Evolutionary conservation across 139 green algal genomes (phyloP), one percentile per base, ranked within the genome.

Genomic region (Ettlia oleoabundans): DNA sequence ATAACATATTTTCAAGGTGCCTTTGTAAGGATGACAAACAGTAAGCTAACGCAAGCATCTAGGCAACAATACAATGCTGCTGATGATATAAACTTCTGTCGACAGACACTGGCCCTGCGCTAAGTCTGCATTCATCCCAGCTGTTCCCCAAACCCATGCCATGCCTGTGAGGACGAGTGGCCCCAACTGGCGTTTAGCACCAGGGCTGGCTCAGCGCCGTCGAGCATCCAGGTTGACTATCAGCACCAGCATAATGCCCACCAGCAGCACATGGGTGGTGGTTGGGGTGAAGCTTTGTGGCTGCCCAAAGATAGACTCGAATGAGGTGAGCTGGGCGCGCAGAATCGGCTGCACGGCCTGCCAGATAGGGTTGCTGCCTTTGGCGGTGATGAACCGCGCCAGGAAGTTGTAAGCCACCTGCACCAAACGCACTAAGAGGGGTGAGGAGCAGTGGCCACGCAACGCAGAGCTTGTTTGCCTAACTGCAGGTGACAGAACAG

Each of bases 201-300:
- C 10, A 51, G n/a, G 37, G 13, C 32, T 28, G 24, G 35, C n/a
- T 82, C 76, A 80, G 53, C 73, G 73, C 24, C 73, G 58, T 35
- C 24, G 53, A 24, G 4, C 19, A 38, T 38, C 69, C 43, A 76
- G 43, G 28, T 80, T 35, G 26, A 82, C 47, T n/a, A 82, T 63
- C n/a, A 82, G 77, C 1, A 76, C 77, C 0, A 82, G 51, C 41
- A 82, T 71, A 24, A 82, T 38, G 0, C 58, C 63, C 5, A 82
- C 77, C 43, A 75, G 77, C 43, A 82, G 22, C 13, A 76, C 64
- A 22, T 83, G 77, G 6, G 77, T 83, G 47, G 35, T 22, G 24
- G 51, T 68, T 33, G 77, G 77, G 4, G 63, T 76, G 47, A 83
- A 83, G 63, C 35, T 69, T 26, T 63, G 42, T 15, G 77, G 64